Base-by-base conservation (phyloP, 2,329 filamentous ascomycete genomes). In the Incumbomyces delicatus region DNA sequence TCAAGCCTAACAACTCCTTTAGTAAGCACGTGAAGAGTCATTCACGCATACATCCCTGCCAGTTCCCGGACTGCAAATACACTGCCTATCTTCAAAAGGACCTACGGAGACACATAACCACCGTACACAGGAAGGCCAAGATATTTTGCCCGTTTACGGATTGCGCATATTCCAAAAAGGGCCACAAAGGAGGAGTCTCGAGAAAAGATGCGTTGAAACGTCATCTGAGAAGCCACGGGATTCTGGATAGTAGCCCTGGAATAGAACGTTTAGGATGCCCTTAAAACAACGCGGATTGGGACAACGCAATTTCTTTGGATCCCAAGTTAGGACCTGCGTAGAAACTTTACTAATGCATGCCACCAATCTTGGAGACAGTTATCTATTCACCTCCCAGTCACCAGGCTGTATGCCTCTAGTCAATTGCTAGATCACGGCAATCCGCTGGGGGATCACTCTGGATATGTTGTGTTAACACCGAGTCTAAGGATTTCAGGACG, bases 151-250 rank as follows among this genome's bases (percentile, higher is more conserved):
- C 41, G 2, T 35, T 44, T 17, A n/a, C 13, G 16, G 41, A 22
- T 35, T 44, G 41, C 20, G 30, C 30, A 20, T 44, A 44, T 22
- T 44, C 41, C 30, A 13, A 31, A 16, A 44, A 18, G n/a, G 31
- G 30, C 10, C 3, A 7, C 7, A 30, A 35, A 17, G 14, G 11
- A 18, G 41, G 41, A 6, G 13, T 44, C 7, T 44, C 41, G 17
- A 44, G 41, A 18, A 33, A 33, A n/a, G 41, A 44, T 44, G 41
- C 41, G n/a, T 35, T 44, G 41, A 44, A 20, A 32, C 29, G 41
- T 10, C 41, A 44, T 20, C 16, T 44, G 17, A 29, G 7, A 13
- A 27, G 17, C 38, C 38, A 40, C 20, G 18, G 38, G 20, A 40
- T 40, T 27, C 22, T 27, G 22, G 8, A 27, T 27, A 27, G 22